A percentile compares a stretch with the other conserved stretches of the same genome.
Evolutionary conservation across 2,329 filamentous ascomycete species (phyloP).

Genomic region (Penicillium vulpinum): DNA sequence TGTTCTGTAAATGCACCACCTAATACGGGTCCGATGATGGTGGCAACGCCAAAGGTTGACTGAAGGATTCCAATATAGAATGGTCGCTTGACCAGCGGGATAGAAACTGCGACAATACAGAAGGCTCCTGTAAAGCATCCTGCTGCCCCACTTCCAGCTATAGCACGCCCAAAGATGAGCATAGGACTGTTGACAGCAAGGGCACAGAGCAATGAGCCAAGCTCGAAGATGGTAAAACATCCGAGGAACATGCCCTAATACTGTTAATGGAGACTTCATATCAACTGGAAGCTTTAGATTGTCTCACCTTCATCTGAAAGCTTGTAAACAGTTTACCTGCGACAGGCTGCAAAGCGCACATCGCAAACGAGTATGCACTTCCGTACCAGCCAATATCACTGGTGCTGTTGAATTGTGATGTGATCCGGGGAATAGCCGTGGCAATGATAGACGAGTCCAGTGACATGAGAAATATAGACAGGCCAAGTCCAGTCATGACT

Average conservation of each 20-base stretch:
- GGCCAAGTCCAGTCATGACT: not conserved
- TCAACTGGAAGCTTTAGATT: too few relatives aligned
- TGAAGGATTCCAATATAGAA: not conserved
- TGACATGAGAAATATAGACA: not conserved
- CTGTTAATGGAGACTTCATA: not conserved
- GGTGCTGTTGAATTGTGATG: not conserved
- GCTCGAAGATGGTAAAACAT: not conserved
- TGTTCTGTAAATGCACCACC: not conserved
- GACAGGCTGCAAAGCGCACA: not conserved
- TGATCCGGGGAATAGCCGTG: not conserved
- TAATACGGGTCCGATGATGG: not conserved
- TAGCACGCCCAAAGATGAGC: not conserved
- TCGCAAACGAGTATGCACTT: not conserved
- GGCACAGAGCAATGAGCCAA: not conserved
- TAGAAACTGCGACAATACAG: not conserved
- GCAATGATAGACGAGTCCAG: not conserved
- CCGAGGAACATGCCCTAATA: not conserved
- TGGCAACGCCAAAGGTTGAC: not conserved
- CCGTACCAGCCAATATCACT: not conserved
- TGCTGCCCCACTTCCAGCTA: not conserved
- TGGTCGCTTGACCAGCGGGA: not conserved
- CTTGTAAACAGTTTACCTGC: not conserved
- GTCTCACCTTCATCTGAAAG: not conserved
- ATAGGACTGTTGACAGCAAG: not conserved
- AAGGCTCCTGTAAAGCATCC: not conserved